Conservation (phyloP, 208 protist species). For the Leishmania guyanensis region DNA sequence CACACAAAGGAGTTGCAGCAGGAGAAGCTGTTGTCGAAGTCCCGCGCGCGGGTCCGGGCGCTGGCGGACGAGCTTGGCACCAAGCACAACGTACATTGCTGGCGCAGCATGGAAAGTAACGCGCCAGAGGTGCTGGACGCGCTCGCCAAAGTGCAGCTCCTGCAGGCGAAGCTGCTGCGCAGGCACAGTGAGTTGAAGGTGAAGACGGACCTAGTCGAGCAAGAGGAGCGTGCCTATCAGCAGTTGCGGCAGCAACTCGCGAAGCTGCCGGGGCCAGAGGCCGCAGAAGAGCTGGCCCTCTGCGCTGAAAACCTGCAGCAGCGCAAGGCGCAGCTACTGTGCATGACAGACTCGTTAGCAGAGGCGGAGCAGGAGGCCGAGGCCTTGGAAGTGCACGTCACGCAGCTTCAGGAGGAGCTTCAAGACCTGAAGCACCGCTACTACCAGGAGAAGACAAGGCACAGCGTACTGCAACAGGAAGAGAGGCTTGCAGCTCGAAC, state of each 20-base stretch:
- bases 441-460: conserved; percentile 90
- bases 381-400: conserved; percentile 90
- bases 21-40: conserved; percentile 92
- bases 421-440: conserved; percentile 92
- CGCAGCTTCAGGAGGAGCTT: conserved; percentile 86
- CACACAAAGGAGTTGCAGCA: conserved; percentile 85
- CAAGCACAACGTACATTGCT: conserved; percentile 98
- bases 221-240: conserved; percentile 91
- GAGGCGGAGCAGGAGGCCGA: conserved; percentile 71
- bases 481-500: conserved; percentile 44
- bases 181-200: conserved; percentile 95
- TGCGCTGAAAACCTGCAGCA: conserved; percentile 94
- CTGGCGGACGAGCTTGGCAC: conserved; percentile 97
- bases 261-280: conserved; percentile 95
- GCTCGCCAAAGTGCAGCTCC: conserved; percentile 97
- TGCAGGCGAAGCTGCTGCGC: conserved; percentile 95
- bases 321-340: conserved; percentile 89
- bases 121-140: conserved; percentile 95
- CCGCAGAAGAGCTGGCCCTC: conserved; percentile 95
- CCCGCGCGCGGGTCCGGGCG: conserved; percentile 91
- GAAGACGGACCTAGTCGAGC: conserved; percentile 88
- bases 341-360: conserved; percentile 64
- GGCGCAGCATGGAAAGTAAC: conserved; percentile 96
- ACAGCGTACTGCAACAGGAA: conserved; percentile 71
- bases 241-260: conserved; percentile 93